Percentiles rank a stretch among this genome's conserved stretches.
phyloP scores from a whole-genome alignment of 1,284 basidiomycete genomes.

The Cryptococcus amylolentus region DNA sequence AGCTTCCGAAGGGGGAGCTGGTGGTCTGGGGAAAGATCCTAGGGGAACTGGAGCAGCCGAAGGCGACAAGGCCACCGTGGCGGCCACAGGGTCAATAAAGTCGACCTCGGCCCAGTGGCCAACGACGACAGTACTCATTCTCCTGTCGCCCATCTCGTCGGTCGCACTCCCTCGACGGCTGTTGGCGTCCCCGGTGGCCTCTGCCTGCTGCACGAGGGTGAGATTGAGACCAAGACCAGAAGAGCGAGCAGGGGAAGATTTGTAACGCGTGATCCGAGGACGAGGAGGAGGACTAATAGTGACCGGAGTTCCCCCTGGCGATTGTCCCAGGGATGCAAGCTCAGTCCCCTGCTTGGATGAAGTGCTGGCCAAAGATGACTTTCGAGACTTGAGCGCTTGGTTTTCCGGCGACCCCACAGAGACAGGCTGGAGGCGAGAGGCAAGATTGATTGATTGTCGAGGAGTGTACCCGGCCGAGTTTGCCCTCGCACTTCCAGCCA shows the following conservation, averaged over 20 bases:
- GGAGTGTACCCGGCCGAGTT: slow-evolving; percentile 6
- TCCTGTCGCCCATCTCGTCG: background rate
- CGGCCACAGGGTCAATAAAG: slow-evolving; percentile 24
- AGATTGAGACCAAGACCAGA: slow-evolving; percentile 26
- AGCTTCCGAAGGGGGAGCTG: background rate
- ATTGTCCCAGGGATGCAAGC: background rate
- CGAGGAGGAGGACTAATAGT: slow-evolving; percentile 4
- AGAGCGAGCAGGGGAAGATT: slow-evolving; percentile 23
- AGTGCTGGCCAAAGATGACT: too few relatives aligned
- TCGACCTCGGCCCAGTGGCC: slow-evolving; percentile 30
- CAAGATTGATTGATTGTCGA: background rate
- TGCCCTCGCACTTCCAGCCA: background rate
- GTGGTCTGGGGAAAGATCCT: background rate
- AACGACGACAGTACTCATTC: background rate
- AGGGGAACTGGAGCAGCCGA: background rate
- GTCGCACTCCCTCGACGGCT: background rate
- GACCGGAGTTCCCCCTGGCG: background rate
- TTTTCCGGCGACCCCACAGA: too few relatives aligned
- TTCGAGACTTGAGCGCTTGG: too few relatives aligned
- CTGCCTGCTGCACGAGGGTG: slow-evolving; percentile 8
- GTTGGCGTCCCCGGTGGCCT: background rate
- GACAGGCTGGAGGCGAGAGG: too few relatives aligned
- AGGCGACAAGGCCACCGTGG: background rate
- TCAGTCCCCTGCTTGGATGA: too few relatives aligned
- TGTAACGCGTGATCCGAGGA: slow-evolving; percentile 24